A percentile compares a stretch with the other conserved stretches of the same genome.
phyloP scores from a whole-genome alignment of 2,329 filamentous ascomycete genomes.

The Fusarium penzigii region DNA sequence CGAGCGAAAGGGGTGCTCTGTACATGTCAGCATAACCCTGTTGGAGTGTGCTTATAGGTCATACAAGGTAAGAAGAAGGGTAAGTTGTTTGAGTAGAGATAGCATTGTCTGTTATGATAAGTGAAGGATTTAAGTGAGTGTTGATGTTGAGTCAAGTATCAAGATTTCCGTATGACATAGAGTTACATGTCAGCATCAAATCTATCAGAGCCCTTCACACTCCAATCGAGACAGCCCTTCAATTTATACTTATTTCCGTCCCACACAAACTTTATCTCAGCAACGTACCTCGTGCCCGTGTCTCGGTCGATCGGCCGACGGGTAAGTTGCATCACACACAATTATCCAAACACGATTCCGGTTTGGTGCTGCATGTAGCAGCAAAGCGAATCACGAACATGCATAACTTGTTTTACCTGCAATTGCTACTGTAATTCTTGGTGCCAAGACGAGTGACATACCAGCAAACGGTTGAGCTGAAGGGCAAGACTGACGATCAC shows the following conservation, averaged over 20 bases:
- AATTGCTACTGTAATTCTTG: too few relatives aligned
- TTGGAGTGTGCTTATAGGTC: not conserved
- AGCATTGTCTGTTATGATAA: not conserved
- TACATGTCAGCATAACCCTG: not conserved
- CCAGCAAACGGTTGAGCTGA: too few relatives aligned
- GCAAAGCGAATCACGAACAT: too few relatives aligned
- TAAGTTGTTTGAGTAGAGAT: not conserved
- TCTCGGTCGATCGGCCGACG: not conserved
- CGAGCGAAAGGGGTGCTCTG: constrained; percentile 6
- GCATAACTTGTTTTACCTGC: too few relatives aligned
- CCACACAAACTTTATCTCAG: not conserved
- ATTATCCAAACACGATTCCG: too few relatives aligned
- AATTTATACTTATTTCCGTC: too few relatives aligned
- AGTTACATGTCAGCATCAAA: too few relatives aligned
- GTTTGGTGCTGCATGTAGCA: too few relatives aligned
- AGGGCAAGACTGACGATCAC: too few relatives aligned
- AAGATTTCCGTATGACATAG: not conserved
- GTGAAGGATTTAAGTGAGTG: not conserved
- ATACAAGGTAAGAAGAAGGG: not conserved
- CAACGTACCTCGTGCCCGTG: not conserved
- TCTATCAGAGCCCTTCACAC: too few relatives aligned
- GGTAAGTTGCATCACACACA: not conserved
- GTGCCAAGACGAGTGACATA: too few relatives aligned
- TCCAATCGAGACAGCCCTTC: too few relatives aligned
- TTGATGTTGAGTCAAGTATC: not conserved